Evolutionary conservation across 139 green algal species (phyloP), one percentile per base, ranked within the genome.

Genomic region (Trebouxia sp.): DNA sequence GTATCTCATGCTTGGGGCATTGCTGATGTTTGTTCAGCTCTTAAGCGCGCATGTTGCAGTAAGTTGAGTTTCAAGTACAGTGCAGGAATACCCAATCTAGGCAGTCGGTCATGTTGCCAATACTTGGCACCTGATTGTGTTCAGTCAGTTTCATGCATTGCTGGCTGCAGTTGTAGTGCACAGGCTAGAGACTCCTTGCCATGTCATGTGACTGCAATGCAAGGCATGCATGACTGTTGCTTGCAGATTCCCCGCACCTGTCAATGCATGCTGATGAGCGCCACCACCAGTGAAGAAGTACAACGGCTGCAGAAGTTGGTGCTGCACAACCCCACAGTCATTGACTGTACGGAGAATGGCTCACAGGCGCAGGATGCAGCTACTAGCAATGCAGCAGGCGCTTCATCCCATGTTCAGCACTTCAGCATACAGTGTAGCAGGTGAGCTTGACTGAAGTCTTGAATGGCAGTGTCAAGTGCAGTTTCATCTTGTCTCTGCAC

Each of bases 241-340:
- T n/a, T 81, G 47, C 85, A 92, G 87, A 50, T 94, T 9, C 91
- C 92, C n/a, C 86, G 92, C 38, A 88, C 83, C 41, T 95, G 91
- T 84, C 96, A 99, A 85, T 97, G 92, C 87, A 83, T 98, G 83
- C 92, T 98, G 17, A 94, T 98, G 89, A 94, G 86, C 45, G 95
- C 95, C 58, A 98, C 95, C n/a, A 90, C 83, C 66, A 91, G 69
- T 42, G 80, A 81, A 0, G 94, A 97, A 30, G 88, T 98, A 65
- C 90, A 97, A 83, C 78, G 85, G 17, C 85, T 97, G 67, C 81
- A 88, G 58, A 88, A 91, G 82, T 88, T 99, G 43, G 88, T 99
- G 65, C 90, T 98, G 83, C 93, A 98, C 87, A 96, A 96, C 84
- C 95, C 96, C 6, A 76, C 94, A 17, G 83, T 79, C 0, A 85